Evolutionary conservation across 1,284 basidiomycete species (phyloP).

Genomic region (Heterobasidion irregulare): DNA sequence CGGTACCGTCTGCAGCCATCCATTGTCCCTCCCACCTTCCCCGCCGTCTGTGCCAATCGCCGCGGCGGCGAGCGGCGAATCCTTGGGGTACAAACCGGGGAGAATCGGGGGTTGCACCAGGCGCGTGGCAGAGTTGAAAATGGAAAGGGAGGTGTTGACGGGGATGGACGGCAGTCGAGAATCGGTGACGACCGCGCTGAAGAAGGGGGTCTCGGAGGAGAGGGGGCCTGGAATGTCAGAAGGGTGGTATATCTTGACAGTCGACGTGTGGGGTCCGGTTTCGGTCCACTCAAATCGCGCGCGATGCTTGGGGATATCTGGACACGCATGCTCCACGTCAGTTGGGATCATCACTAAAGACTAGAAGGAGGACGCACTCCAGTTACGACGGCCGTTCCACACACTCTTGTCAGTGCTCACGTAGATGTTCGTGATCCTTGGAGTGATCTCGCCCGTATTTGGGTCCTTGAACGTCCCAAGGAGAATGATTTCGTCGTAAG

Average conservation of each 20-base stretch:
- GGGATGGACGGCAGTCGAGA: constrained; percentile 8
- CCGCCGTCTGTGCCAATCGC: constrained; percentile 1
- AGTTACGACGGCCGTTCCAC: constrained; percentile 10
- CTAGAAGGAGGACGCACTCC: constrained; percentile 3
- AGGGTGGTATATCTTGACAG: background rate
- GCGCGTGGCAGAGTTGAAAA: background rate
- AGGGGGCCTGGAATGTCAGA: constrained; percentile 2
- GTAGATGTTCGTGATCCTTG: constrained; percentile 10
- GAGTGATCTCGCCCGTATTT: background rate
- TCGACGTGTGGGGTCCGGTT: background rate
- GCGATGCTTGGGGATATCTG: constrained; percentile 9
- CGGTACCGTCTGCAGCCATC: constrained; percentile 6
- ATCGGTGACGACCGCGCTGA: constrained; percentile 8
- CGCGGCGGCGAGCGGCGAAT: background rate
- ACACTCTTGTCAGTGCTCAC: constrained; percentile 5
- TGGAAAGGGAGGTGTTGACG: background rate
- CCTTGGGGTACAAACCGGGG: background rate
- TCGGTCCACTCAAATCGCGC: constrained; percentile 7
- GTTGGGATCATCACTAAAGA: background rate
- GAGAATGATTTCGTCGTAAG: constrained; percentile 11
- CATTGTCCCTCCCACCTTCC: background rate
- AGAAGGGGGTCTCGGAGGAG: constrained; percentile 6
- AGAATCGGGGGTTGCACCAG: constrained; percentile 10
- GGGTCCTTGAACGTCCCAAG: constrained; percentile 2
- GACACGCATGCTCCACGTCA: background rate